Base-by-base conservation (phyloP, 352 stramenopile genomes). In the Pythium insidiosum region DNA sequence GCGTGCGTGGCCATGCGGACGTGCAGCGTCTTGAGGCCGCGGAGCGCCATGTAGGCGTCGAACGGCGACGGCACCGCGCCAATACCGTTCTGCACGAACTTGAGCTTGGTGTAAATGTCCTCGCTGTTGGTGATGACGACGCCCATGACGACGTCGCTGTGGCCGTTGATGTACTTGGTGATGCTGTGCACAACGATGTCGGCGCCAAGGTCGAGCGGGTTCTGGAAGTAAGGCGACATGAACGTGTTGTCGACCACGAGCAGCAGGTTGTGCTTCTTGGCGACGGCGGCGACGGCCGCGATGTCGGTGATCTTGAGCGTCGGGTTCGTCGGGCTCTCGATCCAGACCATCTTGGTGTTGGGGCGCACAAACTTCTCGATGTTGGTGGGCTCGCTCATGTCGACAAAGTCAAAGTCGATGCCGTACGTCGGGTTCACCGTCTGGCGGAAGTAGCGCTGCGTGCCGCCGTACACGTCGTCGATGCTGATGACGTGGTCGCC, bases 101-200 rank as follows among this genome's bases (percentile, higher is more conserved):
- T 90, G 43, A 96, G 73, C 65, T 97, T 97, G 48, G 84, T 93
- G 66, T 96, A 78, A 43, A 97, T 90, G 48, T 95, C 90, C 46
- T 93, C 82, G 53, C 82, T 79, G 58, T 97, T 95, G 56, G 79
- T 91, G 48, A 97, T 69, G 24, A 97, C 82, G 16, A 94, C 87
- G 35, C 93, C 93, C 45, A 92, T 89, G 34, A 97, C 85, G 6
- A 94, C 89, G 47, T 96, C 91, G 54, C 94, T 97, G 70, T 97
- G 91, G 45, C 91, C 91, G 58, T 96, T 94, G 58, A 97, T 97
- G 73, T 96, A 98, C 77, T 98, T 98, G 63, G 93, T 98, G 53
- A 96, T 76, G 49, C 78, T 96, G 68, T 97, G 91, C 42, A 97
- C 76, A 25, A 94, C 88, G 19, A 98, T 71, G 61, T 98, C 88